Percentiles rank a stretch among this genome's conserved stretches.
Evolutionary conservation across 371 early-diverging fungal species (phyloP).

Genomic region (Syncephalastrum contaminatum): DNA sequence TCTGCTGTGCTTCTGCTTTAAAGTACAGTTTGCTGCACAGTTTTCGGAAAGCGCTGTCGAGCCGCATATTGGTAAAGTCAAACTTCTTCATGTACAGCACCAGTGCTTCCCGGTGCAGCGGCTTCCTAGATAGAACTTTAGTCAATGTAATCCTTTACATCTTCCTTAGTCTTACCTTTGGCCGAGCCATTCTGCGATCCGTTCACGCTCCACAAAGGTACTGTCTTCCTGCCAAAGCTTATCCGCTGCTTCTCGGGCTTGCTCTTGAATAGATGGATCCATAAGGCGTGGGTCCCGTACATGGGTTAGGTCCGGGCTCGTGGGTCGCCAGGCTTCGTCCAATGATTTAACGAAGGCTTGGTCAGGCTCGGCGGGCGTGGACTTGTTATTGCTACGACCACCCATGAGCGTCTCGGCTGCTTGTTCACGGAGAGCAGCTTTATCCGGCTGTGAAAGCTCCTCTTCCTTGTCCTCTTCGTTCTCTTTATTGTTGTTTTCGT

Average conservation of each 20-base stretch:
- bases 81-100: slow-evolving; percentile 71
- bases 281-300: no score
- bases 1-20: slow-evolving; percentile 90
- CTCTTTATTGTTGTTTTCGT: background rate
- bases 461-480: slow-evolving; percentile 7
- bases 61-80: slow-evolving; percentile 66
- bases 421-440: slow-evolving; percentile 3
- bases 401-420: slow-evolving; percentile 14
- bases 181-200: slow-evolving; percentile 53
- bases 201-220: slow-evolving; percentile 33
- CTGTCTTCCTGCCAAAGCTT: slow-evolving; percentile 43
- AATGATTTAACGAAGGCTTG: no score
- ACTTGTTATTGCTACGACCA: background rate
- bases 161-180: slow-evolving; percentile 24
- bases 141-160: background rate
- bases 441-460: slow-evolving; percentile 5
- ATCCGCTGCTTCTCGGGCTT: slow-evolving; percentile 32
- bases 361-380: background rate
- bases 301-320: no score
- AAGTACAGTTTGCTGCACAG: slow-evolving; percentile 79
- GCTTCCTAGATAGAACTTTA: slow-evolving; percentile 22
- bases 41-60: slow-evolving; percentile 77
- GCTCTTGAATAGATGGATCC: background rate
- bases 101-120: slow-evolving; percentile 58
- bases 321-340: no score